A percentile compares a stretch with the other conserved stretches of the same genome.
phyloP scores from a whole-genome alignment of 495 filamentous ascomycete species.

The Aspergillus bertholletiae region DNA sequence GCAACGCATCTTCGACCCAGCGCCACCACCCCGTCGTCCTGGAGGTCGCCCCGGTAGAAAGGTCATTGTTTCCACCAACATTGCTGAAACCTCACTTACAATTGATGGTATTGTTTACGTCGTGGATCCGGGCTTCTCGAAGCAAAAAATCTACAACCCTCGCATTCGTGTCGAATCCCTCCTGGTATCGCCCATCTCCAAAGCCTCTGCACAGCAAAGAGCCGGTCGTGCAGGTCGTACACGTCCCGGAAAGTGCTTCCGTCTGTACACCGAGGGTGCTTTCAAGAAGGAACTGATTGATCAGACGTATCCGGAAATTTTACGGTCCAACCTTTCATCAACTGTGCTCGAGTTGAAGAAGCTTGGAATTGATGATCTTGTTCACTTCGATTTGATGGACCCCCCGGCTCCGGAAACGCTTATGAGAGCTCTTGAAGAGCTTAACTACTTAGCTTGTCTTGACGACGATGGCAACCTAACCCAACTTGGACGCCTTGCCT shows the following conservation, averaged over 20 bases:
- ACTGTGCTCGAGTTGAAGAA: conserved; percentile 98
- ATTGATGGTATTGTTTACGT: conserved; percentile 99
- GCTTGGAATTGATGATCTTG: conserved; percentile 89
- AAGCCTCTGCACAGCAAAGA: conserved; percentile 96
- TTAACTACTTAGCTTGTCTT: conserved; percentile 94
- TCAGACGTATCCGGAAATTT: conserved; percentile 92
- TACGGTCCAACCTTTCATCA: conserved; percentile 88
- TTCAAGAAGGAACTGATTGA: conserved; percentile 99
- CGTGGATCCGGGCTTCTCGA: conserved; percentile 97
- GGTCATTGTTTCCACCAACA: conserved; percentile 93
- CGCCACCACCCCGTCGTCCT: conserved; percentile 64
- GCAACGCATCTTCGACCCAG: conserved; percentile 90
- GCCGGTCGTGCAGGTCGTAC: conserved; percentile 99
- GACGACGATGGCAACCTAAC: conserved; percentile 96
- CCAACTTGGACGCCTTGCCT: conserved; percentile 76
- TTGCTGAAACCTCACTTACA: conserved; percentile 94
- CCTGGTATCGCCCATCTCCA: conserved; percentile 92
- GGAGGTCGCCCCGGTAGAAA: conserved; percentile 91
- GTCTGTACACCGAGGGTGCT: conserved; percentile 90
- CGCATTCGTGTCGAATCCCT: conserved; percentile 94
- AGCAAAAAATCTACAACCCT: conserved; percentile 99
- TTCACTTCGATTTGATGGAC: conserved; percentile 99
- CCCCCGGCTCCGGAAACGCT: conserved; percentile 97
- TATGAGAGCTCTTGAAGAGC: conserved; percentile 96
- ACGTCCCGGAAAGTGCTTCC: conserved; percentile 94